Evolutionary conservation across 1,284 basidiomycete genomes (phyloP), one percentile per base, ranked within the genome.

Genomic region (Quambalaria eucalypti): DNA sequence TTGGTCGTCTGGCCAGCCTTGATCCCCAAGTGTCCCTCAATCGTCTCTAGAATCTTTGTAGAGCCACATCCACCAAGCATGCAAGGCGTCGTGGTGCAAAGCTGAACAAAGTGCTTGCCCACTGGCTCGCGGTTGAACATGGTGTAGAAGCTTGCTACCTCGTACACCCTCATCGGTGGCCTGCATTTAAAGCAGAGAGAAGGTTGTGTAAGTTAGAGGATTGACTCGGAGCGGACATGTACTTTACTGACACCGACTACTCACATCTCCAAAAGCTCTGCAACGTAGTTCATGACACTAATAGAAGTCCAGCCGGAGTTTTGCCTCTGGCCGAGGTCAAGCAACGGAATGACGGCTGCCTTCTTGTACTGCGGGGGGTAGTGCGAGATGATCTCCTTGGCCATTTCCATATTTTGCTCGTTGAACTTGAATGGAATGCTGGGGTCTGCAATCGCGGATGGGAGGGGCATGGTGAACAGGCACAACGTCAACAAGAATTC

Each of bases 281-380:
- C 93, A 48, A 98, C 87, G 70, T 91, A 89, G 79, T 98, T 97
- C 93, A 99, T 99, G 60, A 93, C 91, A 69, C 87, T 89, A 68
- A 99, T 93, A 74, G 87, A 90, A n/a, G 91, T 93, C 90, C 90
- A 99, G 69, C 90, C 91, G 69, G 90, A 88, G 80, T 98, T 97
- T 79, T 98, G 95, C 66, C 90, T 83, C 79, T 99, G 95, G 1
- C 86, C 93, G 42, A 99, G 82, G 79, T 98, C 91, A 57, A 99
- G 85, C 33, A 99, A 82, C 40, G 95, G 93, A 73, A 99, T 96
- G 69, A 92, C 87, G 30, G 95, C 95, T 1, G 78, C 78, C 78
- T 96, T 96, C 82, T 91, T 93, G 83, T 96, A 97, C 77, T 98
- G 93, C 50, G 87, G 81, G 4, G 93, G 93, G 80, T 98, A 98